These are phyloP conservation scores for Solanum neorickii DNA, from an alignment of 257 asterid species.

Conservation along the genomic window DNA sequence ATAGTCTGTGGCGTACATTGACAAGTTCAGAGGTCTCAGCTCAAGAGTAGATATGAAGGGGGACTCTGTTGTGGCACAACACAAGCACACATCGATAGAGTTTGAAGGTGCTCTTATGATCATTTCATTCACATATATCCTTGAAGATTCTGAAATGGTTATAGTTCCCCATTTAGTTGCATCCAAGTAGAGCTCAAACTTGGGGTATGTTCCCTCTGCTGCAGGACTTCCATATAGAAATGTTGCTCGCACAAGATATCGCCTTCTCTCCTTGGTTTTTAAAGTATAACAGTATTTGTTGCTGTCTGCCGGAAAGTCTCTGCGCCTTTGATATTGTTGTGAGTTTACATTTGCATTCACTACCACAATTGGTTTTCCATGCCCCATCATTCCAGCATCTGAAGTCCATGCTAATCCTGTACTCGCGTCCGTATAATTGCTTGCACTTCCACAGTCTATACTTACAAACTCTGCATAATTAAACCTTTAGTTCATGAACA, in stretches of 20 bases:
- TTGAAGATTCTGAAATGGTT: constrained; percentile 57
- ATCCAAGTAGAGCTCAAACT: constrained; percentile 78
- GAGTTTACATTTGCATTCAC: constrained; percentile 23
- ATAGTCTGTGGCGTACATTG: constrained; percentile 92
- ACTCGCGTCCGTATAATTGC: constrained; percentile 42
- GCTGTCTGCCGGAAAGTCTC: constrained; percentile 73
- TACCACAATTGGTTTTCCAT: constrained; percentile 39
- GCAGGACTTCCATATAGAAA: constrained; percentile 58
- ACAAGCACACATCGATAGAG: constrained; percentile 64
- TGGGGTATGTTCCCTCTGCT: constrained; percentile 57
- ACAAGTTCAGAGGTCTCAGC: constrained; percentile 71
- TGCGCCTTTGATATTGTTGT: constrained; percentile 39
- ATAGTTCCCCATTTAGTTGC: constrained; percentile 87
- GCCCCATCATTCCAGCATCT: constrained; percentile 34
- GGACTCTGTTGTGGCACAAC: constrained; percentile 87
- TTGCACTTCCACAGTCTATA: constrained; percentile 82
- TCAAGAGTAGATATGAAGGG: constrained; percentile 91
- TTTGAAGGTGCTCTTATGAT: constrained; percentile 73
- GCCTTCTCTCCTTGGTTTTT: constrained; percentile 54
- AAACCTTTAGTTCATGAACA: neutral
- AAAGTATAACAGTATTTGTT: constrained; percentile 71
- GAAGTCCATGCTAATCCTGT: constrained; percentile 76
- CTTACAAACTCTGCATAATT: constrained; percentile 73
- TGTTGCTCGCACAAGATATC: constrained; percentile 72
- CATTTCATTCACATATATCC: constrained; percentile 69